Base-by-base conservation (phyloP, 2,329 filamentous ascomycete species). In the Ceratocystis eucalypticola region DNA sequence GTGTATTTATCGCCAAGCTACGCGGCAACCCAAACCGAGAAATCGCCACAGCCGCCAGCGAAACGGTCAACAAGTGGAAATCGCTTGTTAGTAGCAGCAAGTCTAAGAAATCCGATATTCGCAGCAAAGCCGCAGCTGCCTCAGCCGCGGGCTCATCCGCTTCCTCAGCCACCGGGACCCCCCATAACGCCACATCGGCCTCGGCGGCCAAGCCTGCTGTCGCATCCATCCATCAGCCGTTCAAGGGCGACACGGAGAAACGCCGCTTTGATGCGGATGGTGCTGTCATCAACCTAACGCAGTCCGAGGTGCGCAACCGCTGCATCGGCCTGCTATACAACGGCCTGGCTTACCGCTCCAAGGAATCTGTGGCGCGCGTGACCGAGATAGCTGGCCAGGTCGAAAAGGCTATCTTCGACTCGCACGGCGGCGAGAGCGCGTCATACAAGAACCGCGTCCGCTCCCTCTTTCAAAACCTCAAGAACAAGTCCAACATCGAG, bases 291-390 rank as follows among this genome's bases (percentile, higher is more conserved):
- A 84, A 87, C 70, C 84, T 91, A 64, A 96, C 91, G 17, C 85
- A 85, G 61, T 86, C 88, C 68, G 78, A 81, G 67, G 82, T 83
- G 22, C 88, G 94, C 68, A 89, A 97, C 78, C 88, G 85, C 73
- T 96, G 89, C 75, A 86, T 96, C 69, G 91, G 91, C 62, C 82
- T 99, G 55, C 84, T 99, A 75, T 99, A 97, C 79, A 94, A 99
- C 72, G 94, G 92, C 17, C 81, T 99, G 20, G 83, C 84, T 5
- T 87, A 79, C 74, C 82, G 83, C 69, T 91, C 88, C 61, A 83
- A 85, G 67, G 88, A 88, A 75, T 84, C 88, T 33, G 74, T 89
- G 30, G 85, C 86, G 65, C 80, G 84, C 22, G 84, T 97, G 55
- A 79, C 96, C 68, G 83, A 86, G 69, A 84, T 84, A 70, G 84